Conservation (phyloP, 1,284 basidiomycete genomes). For the Rhodotorula sp. region DNA sequence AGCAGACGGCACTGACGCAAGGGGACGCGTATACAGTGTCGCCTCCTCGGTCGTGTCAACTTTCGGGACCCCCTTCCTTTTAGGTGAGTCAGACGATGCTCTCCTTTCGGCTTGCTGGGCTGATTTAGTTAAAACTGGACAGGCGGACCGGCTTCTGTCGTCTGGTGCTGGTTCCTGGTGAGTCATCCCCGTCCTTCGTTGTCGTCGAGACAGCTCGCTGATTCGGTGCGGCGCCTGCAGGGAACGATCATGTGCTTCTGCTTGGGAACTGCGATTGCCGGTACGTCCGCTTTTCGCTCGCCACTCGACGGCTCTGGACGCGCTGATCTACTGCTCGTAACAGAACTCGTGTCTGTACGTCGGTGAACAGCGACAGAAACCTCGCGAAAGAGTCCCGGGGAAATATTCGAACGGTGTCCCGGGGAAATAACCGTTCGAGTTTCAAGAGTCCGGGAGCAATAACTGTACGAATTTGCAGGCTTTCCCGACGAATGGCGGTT, state of each 20-base stretch:
- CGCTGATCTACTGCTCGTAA: background rate
- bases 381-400: too few relatives aligned
- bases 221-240: background rate
- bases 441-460: too few relatives aligned
- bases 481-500: conserved; percentile 50
- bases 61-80: conserved; percentile 68
- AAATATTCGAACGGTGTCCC: too few relatives aligned
- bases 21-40: conserved; percentile 50
- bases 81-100: conserved; percentile 39
- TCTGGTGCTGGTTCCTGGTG: conserved; percentile 66
- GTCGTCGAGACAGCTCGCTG: background rate
- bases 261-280: conserved; percentile 70
- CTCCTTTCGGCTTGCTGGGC: background rate
- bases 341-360: conserved; percentile 26
- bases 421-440: too few relatives aligned
- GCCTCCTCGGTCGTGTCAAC: conserved; percentile 77
- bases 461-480: background rate
- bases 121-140: background rate
- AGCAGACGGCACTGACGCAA: background rate
- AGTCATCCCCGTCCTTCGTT: background rate
- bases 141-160: conserved; percentile 69
- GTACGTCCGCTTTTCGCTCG: conserved; percentile 48
- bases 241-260: conserved; percentile 74
- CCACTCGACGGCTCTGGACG: background rate
- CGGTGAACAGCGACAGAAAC: too few relatives aligned